A percentile compares a stretch with the other conserved stretches of the same genome.
phyloP scores from a whole-genome alignment of 306 rosid genomes.

The Casuarina cunninghamiana region DNA sequence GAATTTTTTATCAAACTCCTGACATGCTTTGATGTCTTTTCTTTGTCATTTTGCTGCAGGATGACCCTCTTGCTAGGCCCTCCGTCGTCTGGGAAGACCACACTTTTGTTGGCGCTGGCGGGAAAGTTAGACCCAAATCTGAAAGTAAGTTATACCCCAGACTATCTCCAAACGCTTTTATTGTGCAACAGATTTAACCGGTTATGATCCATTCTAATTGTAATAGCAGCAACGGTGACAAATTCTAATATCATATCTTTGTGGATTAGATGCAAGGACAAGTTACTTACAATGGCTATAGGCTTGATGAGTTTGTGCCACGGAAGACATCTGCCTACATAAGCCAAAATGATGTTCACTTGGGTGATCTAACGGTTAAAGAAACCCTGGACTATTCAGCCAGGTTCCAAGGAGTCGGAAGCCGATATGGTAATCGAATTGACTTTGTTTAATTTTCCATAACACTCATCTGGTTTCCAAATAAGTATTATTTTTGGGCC shows the following conservation, averaged over 20 bases:
- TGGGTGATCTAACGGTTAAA: slow-evolving; percentile 7
- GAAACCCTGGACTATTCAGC: slow-evolving; percentile 15
- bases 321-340: slow-evolving; percentile 19
- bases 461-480: neutral
- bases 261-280: neutral
- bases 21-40: neutral
- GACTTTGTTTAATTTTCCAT: neutral
- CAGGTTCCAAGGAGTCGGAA: slow-evolving; percentile 17
- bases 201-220: no score
- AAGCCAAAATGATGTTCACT: slow-evolving; percentile 15
- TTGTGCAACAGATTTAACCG: no score
- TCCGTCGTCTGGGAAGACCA: slow-evolving; percentile 6
- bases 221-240: neutral
- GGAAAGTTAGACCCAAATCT: slow-evolving; percentile 6
- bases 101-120: slow-evolving; percentile 11
- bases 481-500: neutral
- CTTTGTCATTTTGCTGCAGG: neutral
- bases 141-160: neutral
- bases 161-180: no score
- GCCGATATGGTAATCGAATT: slow-evolving; percentile 8
- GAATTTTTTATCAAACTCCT: no score
- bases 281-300: slow-evolving; percentile 10
- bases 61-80: slow-evolving; percentile 10
- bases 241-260: neutral
- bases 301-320: slow-evolving; percentile 19